A percentile compares a stretch with the other conserved stretches of the same genome.
Evolutionary conservation across 805 yeast species (phyloP).

Genomic region (Starmerella roubikii): DNA sequence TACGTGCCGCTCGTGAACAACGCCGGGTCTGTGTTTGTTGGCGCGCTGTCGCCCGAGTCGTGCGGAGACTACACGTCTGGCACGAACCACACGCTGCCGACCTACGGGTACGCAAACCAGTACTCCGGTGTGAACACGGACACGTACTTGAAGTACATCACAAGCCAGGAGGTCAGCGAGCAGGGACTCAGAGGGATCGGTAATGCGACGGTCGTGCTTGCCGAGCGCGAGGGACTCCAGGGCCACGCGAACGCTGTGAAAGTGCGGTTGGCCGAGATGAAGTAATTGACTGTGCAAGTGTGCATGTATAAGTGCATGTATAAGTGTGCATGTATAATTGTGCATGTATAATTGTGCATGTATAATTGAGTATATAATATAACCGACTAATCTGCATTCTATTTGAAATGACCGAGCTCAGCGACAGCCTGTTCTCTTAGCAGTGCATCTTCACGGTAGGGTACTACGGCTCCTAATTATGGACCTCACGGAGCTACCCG

Average conservation of each 20-base stretch:
- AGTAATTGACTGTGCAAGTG: too few relatives aligned
- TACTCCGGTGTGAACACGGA: slow-evolving; percentile 95
- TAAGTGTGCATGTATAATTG: too few relatives aligned
- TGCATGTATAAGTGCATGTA: too few relatives aligned
- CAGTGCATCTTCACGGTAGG: too few relatives aligned
- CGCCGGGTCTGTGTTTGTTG: slow-evolving; percentile 96
- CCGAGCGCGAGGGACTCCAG: slow-evolving; percentile 91
- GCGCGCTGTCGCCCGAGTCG: slow-evolving; percentile 91
- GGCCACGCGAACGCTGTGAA: slow-evolving; percentile 96
- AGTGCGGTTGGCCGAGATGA: slow-evolving; percentile 44
- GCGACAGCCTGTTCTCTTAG: too few relatives aligned
- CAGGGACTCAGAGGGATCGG: slow-evolving; percentile 82
- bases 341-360: too few relatives aligned
- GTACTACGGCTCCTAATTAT: background rate
- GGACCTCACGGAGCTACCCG: slow-evolving; percentile 11
- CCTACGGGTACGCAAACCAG: slow-evolving; percentile 96
- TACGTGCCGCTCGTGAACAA: slow-evolving; percentile 66
- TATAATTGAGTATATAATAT: too few relatives aligned
- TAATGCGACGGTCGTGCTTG: slow-evolving; percentile 90
- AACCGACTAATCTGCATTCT: too few relatives aligned
- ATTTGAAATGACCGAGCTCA: too few relatives aligned
- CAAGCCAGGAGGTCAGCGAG: slow-evolving; percentile 79
- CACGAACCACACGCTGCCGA: slow-evolving; percentile 96
- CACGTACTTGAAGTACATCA: slow-evolving; percentile 88
- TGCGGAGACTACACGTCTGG: slow-evolving; percentile 98